A percentile compares a stretch with the other conserved stretches of the same genome.
These are phyloP conservation scores for Parafenestella ontariensis DNA, from an alignment of 2,329 filamentous ascomycete genomes.

Conservation along the genomic window DNA sequence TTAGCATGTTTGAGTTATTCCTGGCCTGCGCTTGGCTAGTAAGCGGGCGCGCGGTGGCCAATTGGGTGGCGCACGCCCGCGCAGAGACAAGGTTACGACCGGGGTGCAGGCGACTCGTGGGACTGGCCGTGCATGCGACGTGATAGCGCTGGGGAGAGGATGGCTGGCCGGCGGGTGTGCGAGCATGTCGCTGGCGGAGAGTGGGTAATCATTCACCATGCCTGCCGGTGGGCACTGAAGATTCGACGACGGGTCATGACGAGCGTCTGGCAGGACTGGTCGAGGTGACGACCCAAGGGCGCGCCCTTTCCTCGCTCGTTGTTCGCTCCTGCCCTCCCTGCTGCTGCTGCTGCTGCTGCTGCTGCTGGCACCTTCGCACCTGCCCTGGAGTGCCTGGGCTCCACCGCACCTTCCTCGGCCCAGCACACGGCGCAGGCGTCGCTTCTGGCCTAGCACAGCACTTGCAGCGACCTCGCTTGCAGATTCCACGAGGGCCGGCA, in stretches of 20 bases:
- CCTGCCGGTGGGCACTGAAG: not conserved
- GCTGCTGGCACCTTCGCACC: not conserved
- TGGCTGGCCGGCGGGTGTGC: not conserved
- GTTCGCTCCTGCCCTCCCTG: constrained; percentile 4
- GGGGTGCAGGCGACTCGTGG: constrained; percentile 30
- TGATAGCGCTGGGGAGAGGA: constrained; percentile 14
- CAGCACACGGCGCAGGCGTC: constrained; percentile 7
- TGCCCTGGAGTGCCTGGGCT: not conserved
- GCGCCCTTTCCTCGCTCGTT: constrained; percentile 11
- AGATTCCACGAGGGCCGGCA: constrained; percentile 18
- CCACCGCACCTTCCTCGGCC: not conserved
- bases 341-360: not conserved
- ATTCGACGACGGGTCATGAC: constrained; percentile 6
- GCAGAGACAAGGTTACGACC: constrained; percentile 15
- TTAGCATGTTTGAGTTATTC: constrained; percentile 32
- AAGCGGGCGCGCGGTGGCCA: constrained; percentile 35
- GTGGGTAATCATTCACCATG: not conserved
- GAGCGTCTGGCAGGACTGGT: too few species aligned
- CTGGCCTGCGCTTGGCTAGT: constrained; percentile 32
- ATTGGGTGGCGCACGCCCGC: constrained; percentile 23
- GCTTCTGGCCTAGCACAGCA: constrained; percentile 16
- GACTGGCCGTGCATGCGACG: constrained; percentile 21
- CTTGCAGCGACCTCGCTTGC: constrained; percentile 18
- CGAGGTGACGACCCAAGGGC: not conserved
- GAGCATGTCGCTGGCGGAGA: constrained; percentile 10